A percentile compares a stretch with the other conserved stretches of the same genome.
Conservation (phyloP, 345 rosid species). For the Capsella bursapastoris region DNA sequence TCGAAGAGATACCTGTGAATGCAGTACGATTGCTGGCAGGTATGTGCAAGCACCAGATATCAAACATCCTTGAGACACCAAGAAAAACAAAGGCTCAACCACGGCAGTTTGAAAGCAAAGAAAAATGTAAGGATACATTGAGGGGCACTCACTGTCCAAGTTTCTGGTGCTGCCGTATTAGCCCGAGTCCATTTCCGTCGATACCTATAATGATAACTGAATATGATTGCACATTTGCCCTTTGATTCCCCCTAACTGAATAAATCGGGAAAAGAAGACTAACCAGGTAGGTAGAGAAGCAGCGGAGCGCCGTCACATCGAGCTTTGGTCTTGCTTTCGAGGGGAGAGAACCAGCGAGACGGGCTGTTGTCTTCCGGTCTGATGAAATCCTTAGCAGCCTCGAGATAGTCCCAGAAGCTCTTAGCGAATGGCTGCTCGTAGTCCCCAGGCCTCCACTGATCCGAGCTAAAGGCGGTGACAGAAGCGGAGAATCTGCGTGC, state of each 20-base stretch:
- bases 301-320: constrained; percentile 59
- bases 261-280: constrained; percentile 3
- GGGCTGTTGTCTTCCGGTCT: constrained; percentile 59
- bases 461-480: constrained; percentile 21
- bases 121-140: background rate
- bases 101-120: background rate
- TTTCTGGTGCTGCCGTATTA: constrained; percentile 54
- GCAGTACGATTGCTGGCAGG: constrained; percentile 74
- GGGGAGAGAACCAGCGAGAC: constrained; percentile 79
- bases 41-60: constrained; percentile 79
- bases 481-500: constrained; percentile 30
- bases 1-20: constrained; percentile 52
- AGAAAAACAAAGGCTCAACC: constrained; percentile 17
- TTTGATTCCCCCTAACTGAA: background rate
- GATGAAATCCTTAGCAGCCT: constrained; percentile 52
- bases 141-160: constrained; percentile 62
- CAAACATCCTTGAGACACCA: constrained; percentile 59
- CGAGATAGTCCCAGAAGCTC: constrained; percentile 55
- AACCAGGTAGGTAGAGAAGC: constrained; percentile 76
- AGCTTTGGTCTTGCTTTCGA: constrained; percentile 53
- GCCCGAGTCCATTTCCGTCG: constrained; percentile 74
- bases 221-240: constrained; percentile 4
- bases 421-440: constrained; percentile 36
- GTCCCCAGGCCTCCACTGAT: constrained; percentile 21
- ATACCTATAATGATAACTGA: constrained; percentile 46